A percentile compares a stretch with the other conserved stretches of the same genome.
Conservation (phyloP, 805 yeast species). For the Saccharomycopsis sp. region DNA sequence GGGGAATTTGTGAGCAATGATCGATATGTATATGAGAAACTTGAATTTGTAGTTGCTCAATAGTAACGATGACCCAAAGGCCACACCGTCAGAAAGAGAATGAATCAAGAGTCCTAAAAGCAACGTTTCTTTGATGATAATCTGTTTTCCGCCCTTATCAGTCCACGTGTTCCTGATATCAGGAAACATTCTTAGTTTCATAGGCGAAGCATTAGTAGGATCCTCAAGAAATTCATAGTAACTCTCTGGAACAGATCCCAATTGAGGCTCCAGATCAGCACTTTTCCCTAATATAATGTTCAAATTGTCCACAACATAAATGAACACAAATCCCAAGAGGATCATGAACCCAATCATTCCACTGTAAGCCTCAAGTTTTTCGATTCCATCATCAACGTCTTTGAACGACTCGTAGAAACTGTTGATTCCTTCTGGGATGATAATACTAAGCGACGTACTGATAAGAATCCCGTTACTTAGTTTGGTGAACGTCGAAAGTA, state of each 20-base stretch:
- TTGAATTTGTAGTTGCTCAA: conserved; percentile 33
- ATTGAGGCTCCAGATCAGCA: not conserved
- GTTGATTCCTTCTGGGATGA: conserved; percentile 62
- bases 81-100: conserved; percentile 66
- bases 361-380: conserved; percentile 6
- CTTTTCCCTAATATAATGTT: conserved; percentile 22
- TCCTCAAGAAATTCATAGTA: not conserved
- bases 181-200: not conserved
- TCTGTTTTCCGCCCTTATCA: conserved; percentile 23
- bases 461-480: conserved; percentile 55
- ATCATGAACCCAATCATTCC: conserved; percentile 41
- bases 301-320: conserved; percentile 45
- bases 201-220: no score
- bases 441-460: conserved; percentile 51
- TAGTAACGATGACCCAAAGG: conserved; percentile 55
- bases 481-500: conserved; percentile 37
- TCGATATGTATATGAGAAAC: conserved; percentile 48
- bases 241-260: not conserved
- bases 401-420: conserved; percentile 29
- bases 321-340: conserved; percentile 46
- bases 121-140: conserved; percentile 37
- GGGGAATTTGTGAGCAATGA: conserved; percentile 67
- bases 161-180: conserved; percentile 21
- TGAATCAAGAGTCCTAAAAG: conserved; percentile 62
- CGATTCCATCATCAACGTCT: conserved; percentile 3